A percentile compares a stretch with the other conserved stretches of the same genome.
Conservation (phyloP, 495 filamentous ascomycete genomes). For the Tuber brumale region DNA sequence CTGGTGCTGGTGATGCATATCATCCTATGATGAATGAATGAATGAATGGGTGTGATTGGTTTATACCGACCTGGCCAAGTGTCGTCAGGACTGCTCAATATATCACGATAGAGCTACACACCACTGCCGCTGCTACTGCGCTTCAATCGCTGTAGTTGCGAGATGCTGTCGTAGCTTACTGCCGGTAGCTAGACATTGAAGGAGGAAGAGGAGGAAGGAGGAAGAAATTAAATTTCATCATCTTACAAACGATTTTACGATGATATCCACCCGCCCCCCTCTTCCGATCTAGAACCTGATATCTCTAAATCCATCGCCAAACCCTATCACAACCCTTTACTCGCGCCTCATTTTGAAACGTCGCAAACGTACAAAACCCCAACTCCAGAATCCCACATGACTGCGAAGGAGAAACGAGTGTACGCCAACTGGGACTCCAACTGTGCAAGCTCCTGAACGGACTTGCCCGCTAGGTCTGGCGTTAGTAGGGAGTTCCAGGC, state of each 20-base stretch:
- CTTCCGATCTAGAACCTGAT: not conserved
- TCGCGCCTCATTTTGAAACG: not conserved
- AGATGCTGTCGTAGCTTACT: not conserved
- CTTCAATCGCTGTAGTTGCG: not conserved
- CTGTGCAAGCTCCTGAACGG: not conserved
- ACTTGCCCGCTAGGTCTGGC: not conserved
- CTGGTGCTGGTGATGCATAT: not conserved
- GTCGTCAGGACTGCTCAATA: not conserved
- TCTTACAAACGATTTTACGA: not conserved
- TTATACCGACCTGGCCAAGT: not conserved
- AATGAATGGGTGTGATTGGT: not conserved
- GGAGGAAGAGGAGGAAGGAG: not conserved
- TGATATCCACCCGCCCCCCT: not conserved
- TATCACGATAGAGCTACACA: not conserved
- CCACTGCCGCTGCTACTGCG: not conserved
- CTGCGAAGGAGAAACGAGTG: not conserved
- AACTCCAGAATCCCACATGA: not conserved
- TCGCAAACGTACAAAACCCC: not conserved
- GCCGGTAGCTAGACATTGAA: not conserved
- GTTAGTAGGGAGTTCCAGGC: not conserved
- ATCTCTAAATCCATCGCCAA: not conserved
- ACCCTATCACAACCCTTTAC: not conserved
- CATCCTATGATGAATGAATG: not conserved
- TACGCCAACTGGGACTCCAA: not conserved
- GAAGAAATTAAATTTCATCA: not conserved